Base-by-base conservation (phyloP, 495 filamentous ascomycete species). In the Aspergillus haitiensis region DNA sequence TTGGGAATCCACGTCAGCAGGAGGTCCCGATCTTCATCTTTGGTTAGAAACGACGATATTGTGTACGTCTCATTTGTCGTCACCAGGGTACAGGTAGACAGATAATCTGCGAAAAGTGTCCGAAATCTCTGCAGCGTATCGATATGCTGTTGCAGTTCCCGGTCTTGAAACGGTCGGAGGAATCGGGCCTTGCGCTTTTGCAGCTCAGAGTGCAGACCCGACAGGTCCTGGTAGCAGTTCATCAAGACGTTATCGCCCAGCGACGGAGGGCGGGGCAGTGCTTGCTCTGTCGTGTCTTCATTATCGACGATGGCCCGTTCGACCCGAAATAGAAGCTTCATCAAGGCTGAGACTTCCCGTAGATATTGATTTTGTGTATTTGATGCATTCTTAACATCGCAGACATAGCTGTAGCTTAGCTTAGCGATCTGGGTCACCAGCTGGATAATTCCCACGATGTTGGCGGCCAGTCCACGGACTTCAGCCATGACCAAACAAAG, bases 361-460 rank as follows among this genome's bases (percentile, higher is more conserved):
- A 64, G 44, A 40, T 59, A 64, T n/a, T 56, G 56, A 15, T 64
- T 64, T 32, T 64, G 61, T 31, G 46, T 60, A 13, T 56, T 59
- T 9, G 61, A 51, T 10, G 61, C 56, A 51, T 60, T 64, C 31
- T 64, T 64, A 34, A 64, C 56, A 13, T 59, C 56, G 16, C 51
- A 42, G 7, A 32, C 61, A 27, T 60, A 64, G 34, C n/a, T 64
- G 56, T 64, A 64, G 55, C 61, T 61, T 7, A 61, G 52, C 27
- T 61, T 52, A 34, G 59, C 44, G 34, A 61, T 34, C 34, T 61
- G 27, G n/a, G 51, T 33, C 8, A 52, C 59, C 4, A 61, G 10
- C 35, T 56, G 42, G n/a, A 55, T 21, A 12, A 61, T 13, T 2
- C 42, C 44, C 3, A 27, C 45, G n/a, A 61, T 61, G 46, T 40